Percentiles rank a stretch among this genome's conserved stretches.
Evolutionary conservation across 768 basidiomycete genomes (phyloP).

Genomic region (Panus rudis): DNA sequence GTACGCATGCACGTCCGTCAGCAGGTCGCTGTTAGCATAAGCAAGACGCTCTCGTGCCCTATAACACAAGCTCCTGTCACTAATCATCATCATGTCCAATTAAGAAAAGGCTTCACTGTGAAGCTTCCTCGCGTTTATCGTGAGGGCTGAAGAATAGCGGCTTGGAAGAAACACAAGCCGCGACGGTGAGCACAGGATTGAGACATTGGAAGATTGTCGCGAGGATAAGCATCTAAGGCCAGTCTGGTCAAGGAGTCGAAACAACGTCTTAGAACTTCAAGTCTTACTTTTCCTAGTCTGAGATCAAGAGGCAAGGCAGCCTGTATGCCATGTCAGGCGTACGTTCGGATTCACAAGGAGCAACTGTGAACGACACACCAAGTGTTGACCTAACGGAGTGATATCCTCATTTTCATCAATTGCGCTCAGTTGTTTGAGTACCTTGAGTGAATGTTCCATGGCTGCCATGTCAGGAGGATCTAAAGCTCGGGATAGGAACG

Average conservation of each 20-base stretch:
- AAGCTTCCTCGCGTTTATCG: constrained; percentile 72
- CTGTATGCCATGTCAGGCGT: constrained; percentile 28
- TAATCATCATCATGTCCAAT: neutral
- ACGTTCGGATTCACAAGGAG: neutral
- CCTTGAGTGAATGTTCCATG: constrained; percentile 70
- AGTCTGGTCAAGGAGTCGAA: neutral
- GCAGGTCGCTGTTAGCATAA: constrained; percentile 70
- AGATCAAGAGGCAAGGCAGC: constrained; percentile 84
- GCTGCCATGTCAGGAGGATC: constrained; percentile 74
- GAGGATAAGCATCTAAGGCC: constrained; percentile 75
- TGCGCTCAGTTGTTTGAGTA: constrained; percentile 73
- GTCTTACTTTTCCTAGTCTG: constrained; percentile 69
- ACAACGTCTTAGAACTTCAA: neutral
- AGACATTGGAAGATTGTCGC: constrained; percentile 80
- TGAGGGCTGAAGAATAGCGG: constrained; percentile 77
- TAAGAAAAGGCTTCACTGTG: neutral
- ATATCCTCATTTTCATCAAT: constrained; percentile 54
- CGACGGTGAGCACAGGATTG: constrained; percentile 74
- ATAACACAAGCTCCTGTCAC: too few species aligned
- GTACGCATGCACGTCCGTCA: constrained; percentile 78
- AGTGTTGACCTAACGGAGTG: constrained; percentile 78
- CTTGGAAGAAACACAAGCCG: constrained; percentile 80
- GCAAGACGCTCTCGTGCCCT: constrained; percentile 72
- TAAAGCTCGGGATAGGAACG: constrained; percentile 67
- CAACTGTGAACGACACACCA: constrained; percentile 36